A percentile compares a stretch with the other conserved stretches of the same genome.
Conservation (phyloP, 2,329 filamentous ascomycete genomes). For the Colletotrichum higginsianum region DNA sequence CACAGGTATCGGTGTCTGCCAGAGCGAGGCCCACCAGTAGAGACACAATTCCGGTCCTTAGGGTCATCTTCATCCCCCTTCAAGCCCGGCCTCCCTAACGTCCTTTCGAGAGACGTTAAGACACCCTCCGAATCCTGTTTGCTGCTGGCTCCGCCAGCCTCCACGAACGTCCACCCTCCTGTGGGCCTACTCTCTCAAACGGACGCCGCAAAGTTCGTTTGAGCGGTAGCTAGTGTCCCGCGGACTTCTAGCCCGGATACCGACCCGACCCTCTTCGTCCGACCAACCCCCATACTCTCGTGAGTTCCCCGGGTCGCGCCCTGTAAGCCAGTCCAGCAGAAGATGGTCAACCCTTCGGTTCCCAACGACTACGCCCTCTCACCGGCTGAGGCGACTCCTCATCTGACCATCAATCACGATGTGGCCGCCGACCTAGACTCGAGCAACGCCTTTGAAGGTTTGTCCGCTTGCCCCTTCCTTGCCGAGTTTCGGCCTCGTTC, state of each 20-base stretch:
- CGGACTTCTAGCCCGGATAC: slow-evolving; percentile 65
- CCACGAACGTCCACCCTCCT: slow-evolving; percentile 72
- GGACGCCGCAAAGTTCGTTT: slow-evolving; percentile 96
- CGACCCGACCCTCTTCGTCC: slow-evolving; percentile 12
- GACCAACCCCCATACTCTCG: slow-evolving; percentile 39
- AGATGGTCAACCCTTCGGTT: slow-evolving; percentile 86
- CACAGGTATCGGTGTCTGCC: slow-evolving; percentile 87
- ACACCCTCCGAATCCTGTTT: slow-evolving; percentile 56
- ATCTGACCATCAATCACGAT: slow-evolving; percentile 97
- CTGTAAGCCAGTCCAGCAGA: slow-evolving; percentile 29
- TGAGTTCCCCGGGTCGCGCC: slow-evolving; percentile 43
- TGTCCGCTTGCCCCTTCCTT: slow-evolving; percentile 47
- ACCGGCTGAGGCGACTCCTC: slow-evolving; percentile 85
- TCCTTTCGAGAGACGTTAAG: slow-evolving; percentile 76
- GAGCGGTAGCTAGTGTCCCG: slow-evolving; percentile 98
- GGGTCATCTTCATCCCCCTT: slow-evolving; percentile 86
- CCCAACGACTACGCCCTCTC: slow-evolving; percentile 87
- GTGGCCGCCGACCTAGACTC: slow-evolving; percentile 94
- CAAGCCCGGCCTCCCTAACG: slow-evolving; percentile 94
- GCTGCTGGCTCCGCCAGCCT: slow-evolving; percentile 93
- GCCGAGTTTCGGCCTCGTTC: no score
- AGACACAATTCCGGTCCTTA: slow-evolving; percentile 90
- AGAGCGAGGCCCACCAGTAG: slow-evolving; percentile 72
- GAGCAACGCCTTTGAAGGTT: slow-evolving; percentile 94
- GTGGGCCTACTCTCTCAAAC: slow-evolving; percentile 99